Evolutionary conservation across 768 basidiomycete species (phyloP), one percentile per base, ranked within the genome.

Genomic region (Suillus sp.): DNA sequence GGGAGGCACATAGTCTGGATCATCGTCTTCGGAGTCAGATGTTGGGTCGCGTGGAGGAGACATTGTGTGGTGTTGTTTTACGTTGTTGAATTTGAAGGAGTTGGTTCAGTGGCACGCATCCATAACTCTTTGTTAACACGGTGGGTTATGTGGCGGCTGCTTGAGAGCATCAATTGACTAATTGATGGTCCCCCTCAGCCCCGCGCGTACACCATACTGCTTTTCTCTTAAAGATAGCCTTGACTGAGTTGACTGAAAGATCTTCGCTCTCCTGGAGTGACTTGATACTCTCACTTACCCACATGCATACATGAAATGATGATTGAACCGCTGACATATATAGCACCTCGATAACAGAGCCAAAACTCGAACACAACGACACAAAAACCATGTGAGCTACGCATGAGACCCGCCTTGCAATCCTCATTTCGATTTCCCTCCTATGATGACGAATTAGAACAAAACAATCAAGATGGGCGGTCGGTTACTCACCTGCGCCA

Each of bases 21-120:
- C 80, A 67, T 89, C 88, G 64, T 88, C 84, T 68, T 89, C 89
- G 27, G 86, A 87, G 68, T 89, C 89, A 3, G 84, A 84, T 62
- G 80, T 71, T 60, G 69, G 66, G 64, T 56, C 68, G 38, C 53
- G 50, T 47, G 42, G 63, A 65, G 59, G 56, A 65, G 62, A 38
- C 60, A 61, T 66, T 67, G 67, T 72, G 40, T 64, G 59, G 57
- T 20, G 14, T 64, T 75, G 64, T 74, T 74, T 74, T 67, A 64
- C 47, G 5, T 61, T 76, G 67, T 75, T 74, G 66, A 66, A 68
- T 65, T 66, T 57, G 54, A 71, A 57, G 72, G 13, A 60, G 42
- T 64, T 65, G 64, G n/a, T 10, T 14, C 38, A n/a, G 32, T 34
- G 32, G 32, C 32, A 34, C 32, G 32, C 38, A 38, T 38, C 18